Conservation (phyloP, 495 filamentous ascomycete genomes). For the Penicillium macrosclerotiorum region DNA sequence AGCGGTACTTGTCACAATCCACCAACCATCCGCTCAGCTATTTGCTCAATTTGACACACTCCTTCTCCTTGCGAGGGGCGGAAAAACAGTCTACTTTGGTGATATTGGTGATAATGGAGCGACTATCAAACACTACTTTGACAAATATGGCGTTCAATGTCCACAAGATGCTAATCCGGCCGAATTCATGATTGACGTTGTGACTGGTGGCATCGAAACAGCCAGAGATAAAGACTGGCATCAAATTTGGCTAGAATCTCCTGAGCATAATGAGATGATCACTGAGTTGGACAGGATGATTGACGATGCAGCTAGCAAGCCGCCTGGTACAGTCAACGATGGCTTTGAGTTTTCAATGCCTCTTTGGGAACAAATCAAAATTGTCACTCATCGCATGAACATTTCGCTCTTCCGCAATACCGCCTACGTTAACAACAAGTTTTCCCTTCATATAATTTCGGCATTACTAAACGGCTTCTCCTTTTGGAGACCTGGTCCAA, state of each 20-base stretch:
- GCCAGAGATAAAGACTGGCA: slow-evolving; percentile 54
- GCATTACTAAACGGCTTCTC: slow-evolving; percentile 41
- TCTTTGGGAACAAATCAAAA: slow-evolving; percentile 51
- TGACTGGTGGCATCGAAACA: slow-evolving; percentile 36
- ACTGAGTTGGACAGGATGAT: slow-evolving; percentile 58
- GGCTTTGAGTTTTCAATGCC: slow-evolving; percentile 56
- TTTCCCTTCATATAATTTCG: slow-evolving; percentile 35
- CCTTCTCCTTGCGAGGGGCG: slow-evolving; percentile 64
- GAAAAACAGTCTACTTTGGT: slow-evolving; percentile 71
- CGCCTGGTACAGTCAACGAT: slow-evolving; percentile 30
- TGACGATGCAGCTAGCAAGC: slow-evolving; percentile 32
- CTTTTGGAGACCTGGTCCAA: slow-evolving; percentile 34
- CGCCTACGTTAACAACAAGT: slow-evolving; percentile 65
- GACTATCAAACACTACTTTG: slow-evolving; percentile 67
- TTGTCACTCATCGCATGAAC: slow-evolving; percentile 57
- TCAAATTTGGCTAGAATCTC: slow-evolving; percentile 60
- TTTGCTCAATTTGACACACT: slow-evolving; percentile 74
- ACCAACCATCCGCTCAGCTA: slow-evolving; percentile 69
- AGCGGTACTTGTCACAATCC: slow-evolving; percentile 70
- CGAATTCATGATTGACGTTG: slow-evolving; percentile 91
- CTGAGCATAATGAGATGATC: slow-evolving; percentile 40
- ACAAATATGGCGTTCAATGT: slow-evolving; percentile 70
- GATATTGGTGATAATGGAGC: slow-evolving; percentile 53
- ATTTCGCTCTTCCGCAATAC: slow-evolving; percentile 58
- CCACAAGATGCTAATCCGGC: slow-evolving; percentile 74